A percentile compares a stretch with the other conserved stretches of the same genome.
phyloP scores from a whole-genome alignment of 1,284 basidiomycete species.

The Pseudozyma tsukubaensis region DNA sequence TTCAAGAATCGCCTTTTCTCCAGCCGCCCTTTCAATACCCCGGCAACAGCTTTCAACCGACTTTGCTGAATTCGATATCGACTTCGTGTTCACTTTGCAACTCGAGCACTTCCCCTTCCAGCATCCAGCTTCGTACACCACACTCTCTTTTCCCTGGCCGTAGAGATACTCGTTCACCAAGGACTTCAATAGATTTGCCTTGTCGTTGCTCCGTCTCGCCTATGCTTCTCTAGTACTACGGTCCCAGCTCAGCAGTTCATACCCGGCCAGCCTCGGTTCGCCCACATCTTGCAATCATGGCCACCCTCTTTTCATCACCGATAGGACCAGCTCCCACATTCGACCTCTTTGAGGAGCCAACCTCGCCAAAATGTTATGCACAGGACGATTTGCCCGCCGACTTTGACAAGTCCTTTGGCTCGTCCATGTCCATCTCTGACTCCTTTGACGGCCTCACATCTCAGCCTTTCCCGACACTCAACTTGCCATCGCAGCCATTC shows the following conservation, averaged over 20 bases:
- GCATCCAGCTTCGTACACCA: background rate
- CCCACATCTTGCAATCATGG: slow-evolving; percentile 20
- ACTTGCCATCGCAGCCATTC: slow-evolving; percentile 16
- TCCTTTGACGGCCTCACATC: slow-evolving; percentile 55
- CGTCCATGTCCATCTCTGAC: slow-evolving; percentile 66
- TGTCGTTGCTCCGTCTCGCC: slow-evolving; percentile 1
- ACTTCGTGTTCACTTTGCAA: background rate
- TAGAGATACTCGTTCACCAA: background rate
- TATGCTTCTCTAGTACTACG: slow-evolving; percentile 12
- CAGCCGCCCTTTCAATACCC: background rate
- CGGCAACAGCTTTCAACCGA: background rate
- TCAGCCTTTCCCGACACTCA: slow-evolving; percentile 12
- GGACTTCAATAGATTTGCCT: background rate
- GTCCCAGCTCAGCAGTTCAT: background rate
- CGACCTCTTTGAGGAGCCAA: slow-evolving; percentile 52
- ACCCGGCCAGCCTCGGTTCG: background rate
- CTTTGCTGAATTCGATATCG: background rate
- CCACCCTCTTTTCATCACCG: slow-evolving; percentile 47
- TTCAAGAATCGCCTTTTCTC: background rate
- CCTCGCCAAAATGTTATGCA: slow-evolving; percentile 45
- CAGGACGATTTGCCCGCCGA: slow-evolving; percentile 59
- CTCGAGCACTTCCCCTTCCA: no score
- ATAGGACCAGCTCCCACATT: slow-evolving; percentile 32
- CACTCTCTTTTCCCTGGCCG: background rate
- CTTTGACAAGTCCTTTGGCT: slow-evolving; percentile 65